phyloP scores from a whole-genome alignment of 192 early-diverging fungal species.

The Tieghemiomyces parasiticus region DNA sequence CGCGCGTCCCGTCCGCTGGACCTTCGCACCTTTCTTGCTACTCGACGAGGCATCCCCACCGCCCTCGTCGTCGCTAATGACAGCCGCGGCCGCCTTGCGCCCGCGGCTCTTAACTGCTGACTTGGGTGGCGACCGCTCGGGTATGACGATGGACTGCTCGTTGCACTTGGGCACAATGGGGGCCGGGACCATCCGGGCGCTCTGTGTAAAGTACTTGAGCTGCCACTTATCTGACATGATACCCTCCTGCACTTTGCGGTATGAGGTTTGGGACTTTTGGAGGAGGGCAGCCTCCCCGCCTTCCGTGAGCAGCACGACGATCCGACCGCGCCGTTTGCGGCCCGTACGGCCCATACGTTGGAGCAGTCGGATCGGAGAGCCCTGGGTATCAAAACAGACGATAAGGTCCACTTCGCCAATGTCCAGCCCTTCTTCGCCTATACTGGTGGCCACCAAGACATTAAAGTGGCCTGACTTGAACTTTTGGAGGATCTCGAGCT shows the following conservation, averaged over 20 bases:
- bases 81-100: too few relatives aligned
- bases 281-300: constrained; percentile 48
- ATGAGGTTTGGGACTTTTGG: constrained; percentile 30
- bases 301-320: constrained; percentile 48
- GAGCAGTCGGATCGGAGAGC: constrained; percentile 57
- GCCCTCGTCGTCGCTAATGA: too few relatives aligned
- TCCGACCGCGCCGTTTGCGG: constrained; percentile 51
- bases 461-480: constrained; percentile 71
- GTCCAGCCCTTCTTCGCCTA: constrained; percentile 92
- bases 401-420: constrained; percentile 94
- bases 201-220: constrained; percentile 28
- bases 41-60: too few relatives aligned
- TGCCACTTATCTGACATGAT: constrained; percentile 31
- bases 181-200: constrained; percentile 33
- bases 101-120: too few relatives aligned
- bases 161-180: constrained; percentile 27
- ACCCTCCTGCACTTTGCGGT: constrained; percentile 46
- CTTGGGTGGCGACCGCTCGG: too few relatives aligned
- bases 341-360: constrained; percentile 70
- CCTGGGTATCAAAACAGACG: constrained; percentile 72
- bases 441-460: constrained; percentile 76
- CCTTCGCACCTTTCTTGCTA: too few relatives aligned
- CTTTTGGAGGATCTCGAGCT: constrained; percentile 59
- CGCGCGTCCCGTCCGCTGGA: too few relatives aligned
- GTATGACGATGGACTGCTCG: constrained; percentile 34